phyloP scores from a whole-genome alignment of 306 rosid species.

The Ziziphus jujuba region DNA sequence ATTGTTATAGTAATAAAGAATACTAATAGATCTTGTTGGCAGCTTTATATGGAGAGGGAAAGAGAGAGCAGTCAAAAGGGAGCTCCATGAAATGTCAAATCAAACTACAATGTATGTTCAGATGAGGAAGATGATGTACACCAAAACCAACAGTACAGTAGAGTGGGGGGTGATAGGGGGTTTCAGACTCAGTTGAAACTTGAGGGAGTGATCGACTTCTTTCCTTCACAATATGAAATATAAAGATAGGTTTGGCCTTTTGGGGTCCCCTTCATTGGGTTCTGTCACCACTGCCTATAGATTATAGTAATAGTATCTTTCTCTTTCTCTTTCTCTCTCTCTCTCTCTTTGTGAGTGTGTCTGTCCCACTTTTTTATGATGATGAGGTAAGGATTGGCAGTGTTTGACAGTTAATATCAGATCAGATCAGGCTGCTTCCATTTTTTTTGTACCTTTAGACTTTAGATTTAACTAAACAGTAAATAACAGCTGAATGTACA shows the following conservation, averaged over 20 bases:
- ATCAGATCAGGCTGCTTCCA: constrained; percentile 17
- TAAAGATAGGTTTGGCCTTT: no score
- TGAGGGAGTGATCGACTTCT: no score
- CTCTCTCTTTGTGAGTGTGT: no score
- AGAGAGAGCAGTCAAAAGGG: constrained; percentile 23
- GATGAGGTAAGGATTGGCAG: constrained; percentile 7
- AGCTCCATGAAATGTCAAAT: constrained; percentile 62
- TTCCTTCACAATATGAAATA: no score
- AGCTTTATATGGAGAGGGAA: constrained; percentile 30
- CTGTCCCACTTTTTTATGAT: not conserved
- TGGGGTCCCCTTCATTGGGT: no score
- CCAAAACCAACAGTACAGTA: not conserved
- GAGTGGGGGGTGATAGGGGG: no score
- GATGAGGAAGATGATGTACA: constrained; percentile 16
- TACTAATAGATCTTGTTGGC: constrained; percentile 55
- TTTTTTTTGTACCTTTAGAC: not conserved
- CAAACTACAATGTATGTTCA: constrained; percentile 49
- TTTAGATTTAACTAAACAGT: constrained; percentile 30
- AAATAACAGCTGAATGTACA: not conserved
- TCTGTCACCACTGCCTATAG: no score
- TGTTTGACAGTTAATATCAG: constrained; percentile 21
- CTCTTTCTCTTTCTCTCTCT: constrained; percentile 9
- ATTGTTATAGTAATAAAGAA: not conserved
- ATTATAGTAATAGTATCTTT: not conserved
- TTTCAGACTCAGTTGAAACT: no score